Conservation (phyloP, 257 asterid genomes). For the Haberlea rhodopensis region DNA sequence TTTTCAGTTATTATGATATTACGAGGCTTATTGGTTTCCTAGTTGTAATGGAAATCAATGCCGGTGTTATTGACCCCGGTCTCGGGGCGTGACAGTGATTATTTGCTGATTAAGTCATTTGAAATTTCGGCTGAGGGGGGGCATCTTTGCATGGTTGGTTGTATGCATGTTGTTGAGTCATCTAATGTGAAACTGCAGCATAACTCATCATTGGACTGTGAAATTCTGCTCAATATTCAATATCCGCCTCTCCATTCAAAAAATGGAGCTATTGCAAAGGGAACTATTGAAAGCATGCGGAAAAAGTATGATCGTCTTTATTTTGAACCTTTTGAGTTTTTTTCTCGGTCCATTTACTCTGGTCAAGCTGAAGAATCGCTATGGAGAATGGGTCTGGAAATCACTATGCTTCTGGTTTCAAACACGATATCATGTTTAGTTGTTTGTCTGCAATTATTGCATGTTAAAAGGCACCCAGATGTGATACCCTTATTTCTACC, state of each 20-base stretch:
- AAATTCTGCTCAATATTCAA: slow-evolving; percentile 56
- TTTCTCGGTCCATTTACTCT: slow-evolving; percentile 53
- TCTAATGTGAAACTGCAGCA: slow-evolving; percentile 29
- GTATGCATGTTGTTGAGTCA: slow-evolving; percentile 53
- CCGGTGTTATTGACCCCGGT: no score
- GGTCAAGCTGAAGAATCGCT: slow-evolving; percentile 70
- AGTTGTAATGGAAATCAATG: no score
- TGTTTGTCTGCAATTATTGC: slow-evolving; percentile 67
- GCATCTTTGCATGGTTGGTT: slow-evolving; percentile 84
- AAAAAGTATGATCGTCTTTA: slow-evolving; percentile 50
- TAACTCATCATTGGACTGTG: slow-evolving; percentile 60
- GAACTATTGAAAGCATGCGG: slow-evolving; percentile 74
- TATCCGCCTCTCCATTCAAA: slow-evolving; percentile 52
- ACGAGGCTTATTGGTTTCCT: no score
- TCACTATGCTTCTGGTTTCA: slow-evolving; percentile 77
- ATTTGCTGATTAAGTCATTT: slow-evolving; percentile 34
- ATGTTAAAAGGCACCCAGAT: slow-evolving; percentile 53
- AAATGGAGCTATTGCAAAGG: slow-evolving; percentile 41
- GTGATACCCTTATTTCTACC: slow-evolving; percentile 61
- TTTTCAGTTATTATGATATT: no score
- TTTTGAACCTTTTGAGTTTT: slow-evolving; percentile 61
- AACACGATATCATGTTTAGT: slow-evolving; percentile 65
- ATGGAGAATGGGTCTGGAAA: slow-evolving; percentile 90
- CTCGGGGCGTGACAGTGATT: no score
- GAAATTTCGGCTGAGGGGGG: slow-evolving; percentile 90